These are phyloP conservation scores for Penicillium sp. DNA, from an alignment of 2,329 filamentous ascomycete genomes.

Conservation along the genomic window DNA sequence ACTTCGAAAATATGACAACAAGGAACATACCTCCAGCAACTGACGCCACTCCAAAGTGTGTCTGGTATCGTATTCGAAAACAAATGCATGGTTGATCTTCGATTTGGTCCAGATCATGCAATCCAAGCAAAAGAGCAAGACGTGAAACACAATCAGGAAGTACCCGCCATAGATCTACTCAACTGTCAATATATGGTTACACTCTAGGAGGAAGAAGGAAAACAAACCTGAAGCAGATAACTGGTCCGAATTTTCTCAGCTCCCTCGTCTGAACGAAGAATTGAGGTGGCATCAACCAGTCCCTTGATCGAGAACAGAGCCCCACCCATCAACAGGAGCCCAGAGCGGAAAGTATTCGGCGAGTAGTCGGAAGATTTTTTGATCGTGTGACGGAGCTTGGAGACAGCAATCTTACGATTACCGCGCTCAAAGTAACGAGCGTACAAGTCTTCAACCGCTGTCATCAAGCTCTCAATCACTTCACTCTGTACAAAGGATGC, in stretches of 20 bases:
- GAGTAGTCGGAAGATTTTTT: conserved; percentile 58
- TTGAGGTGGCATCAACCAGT: conserved; percentile 55
- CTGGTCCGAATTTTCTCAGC: conserved; percentile 53
- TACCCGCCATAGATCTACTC: conserved; percentile 83
- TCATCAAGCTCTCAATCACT: conserved; percentile 73
- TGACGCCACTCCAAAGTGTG: conserved; percentile 87
- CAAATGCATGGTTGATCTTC: conserved; percentile 94
- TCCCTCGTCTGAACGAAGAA: conserved; percentile 51
- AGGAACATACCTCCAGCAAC: conserved; percentile 60
- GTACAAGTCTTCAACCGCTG: conserved; percentile 83
- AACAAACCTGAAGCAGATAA: conserved; percentile 64
- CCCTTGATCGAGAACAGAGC: conserved; percentile 64
- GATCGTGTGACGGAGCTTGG: conserved; percentile 74
- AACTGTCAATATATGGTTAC: conserved; percentile 19
- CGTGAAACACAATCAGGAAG: conserved; percentile 75
- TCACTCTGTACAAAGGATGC: conserved; percentile 91
- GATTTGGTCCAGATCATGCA: conserved; percentile 76
- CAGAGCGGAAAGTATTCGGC: conserved; percentile 57
- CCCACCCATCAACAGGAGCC: conserved; percentile 65
- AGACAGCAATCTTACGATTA: conserved; percentile 84
- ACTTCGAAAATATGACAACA: not conserved
- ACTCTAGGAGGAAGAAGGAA: not conserved
- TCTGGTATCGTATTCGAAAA: conserved; percentile 91
- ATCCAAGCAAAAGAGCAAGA: conserved; percentile 78
- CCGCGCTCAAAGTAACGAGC: conserved; percentile 90